A percentile compares a stretch with the other conserved stretches of the same genome.
phyloP scores from a whole-genome alignment of 176 grass and related monocot genomes.

The Carex kokanica region DNA sequence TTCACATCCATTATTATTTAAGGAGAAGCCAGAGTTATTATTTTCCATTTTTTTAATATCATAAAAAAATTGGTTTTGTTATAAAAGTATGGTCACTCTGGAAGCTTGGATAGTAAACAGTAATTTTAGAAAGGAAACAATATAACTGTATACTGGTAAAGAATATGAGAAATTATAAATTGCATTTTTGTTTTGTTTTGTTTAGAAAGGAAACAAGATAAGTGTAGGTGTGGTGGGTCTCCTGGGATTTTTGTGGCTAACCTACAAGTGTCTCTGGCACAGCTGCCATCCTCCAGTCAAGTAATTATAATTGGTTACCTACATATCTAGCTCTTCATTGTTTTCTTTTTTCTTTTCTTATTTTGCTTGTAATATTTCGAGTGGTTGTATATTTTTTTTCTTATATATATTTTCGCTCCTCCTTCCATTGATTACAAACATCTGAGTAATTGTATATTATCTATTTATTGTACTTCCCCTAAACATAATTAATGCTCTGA shows the following conservation, averaged over 20 bases:
- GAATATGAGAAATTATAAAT: background rate
- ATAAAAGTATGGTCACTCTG: background rate
- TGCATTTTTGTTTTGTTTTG: background rate
- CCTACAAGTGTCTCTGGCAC: constrained; percentile 13
- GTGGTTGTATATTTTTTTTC: too few species aligned
- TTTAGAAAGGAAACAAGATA: too few species aligned
- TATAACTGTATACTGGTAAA: background rate
- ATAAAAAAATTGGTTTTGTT: too few species aligned
- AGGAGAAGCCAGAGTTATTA: too few species aligned
- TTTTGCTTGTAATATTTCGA: background rate
- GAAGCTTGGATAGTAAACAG: background rate
- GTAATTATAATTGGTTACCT: background rate
- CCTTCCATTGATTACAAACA: too few species aligned
- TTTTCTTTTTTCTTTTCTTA: background rate
- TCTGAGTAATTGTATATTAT: too few species aligned
- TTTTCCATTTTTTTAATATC: too few species aligned
- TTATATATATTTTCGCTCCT: too few species aligned
- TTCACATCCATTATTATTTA: too few species aligned
- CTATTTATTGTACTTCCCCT: too few species aligned
- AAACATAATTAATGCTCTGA: too few species aligned
- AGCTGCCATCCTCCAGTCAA: constrained; percentile 9
- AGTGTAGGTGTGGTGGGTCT: background rate
- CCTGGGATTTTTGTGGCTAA: background rate
- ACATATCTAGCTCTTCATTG: background rate
- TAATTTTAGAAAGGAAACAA: background rate